A percentile compares a stretch with the other conserved stretches of the same genome.
These are phyloP conservation scores for Diaporthe vexans DNA, from an alignment of 2,329 filamentous ascomycete genomes.

Conservation along the genomic window DNA sequence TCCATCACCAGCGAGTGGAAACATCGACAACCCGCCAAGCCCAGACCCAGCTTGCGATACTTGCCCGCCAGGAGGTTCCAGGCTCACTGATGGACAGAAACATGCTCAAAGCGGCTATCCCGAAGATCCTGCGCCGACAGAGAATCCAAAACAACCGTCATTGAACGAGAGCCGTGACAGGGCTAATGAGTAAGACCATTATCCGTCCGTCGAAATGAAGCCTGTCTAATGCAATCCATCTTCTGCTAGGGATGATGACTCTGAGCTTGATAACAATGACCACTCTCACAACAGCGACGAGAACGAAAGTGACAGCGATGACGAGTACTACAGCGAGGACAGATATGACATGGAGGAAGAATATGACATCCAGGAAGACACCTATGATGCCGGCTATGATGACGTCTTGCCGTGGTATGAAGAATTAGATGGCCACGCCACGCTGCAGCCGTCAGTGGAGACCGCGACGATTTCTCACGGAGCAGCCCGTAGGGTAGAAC, in stretches of 20 bases:
- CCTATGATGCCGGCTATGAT: not conserved
- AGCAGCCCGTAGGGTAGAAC: too few relatives aligned
- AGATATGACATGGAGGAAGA: not conserved
- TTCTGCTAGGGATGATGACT: constrained; percentile 8
- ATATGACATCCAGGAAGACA: not conserved
- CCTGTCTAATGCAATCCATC: not conserved
- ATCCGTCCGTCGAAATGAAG: not conserved
- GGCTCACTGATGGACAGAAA: not conserved
- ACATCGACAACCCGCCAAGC: not conserved
- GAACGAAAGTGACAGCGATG: not conserved
- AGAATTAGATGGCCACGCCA: constrained; percentile 2
- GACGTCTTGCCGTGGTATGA: constrained; percentile 14
- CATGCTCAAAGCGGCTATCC: not conserved
- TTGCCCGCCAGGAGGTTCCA: not conserved
- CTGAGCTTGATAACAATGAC: not conserved
- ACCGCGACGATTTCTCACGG: not conserved
- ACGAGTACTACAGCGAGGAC: not conserved
- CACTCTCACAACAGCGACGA: not conserved
- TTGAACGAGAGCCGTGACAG: not conserved
- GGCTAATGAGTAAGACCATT: not conserved
- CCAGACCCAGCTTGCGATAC: not conserved
- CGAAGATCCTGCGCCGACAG: not conserved
- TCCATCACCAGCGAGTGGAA: not conserved
- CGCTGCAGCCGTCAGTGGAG: not conserved
- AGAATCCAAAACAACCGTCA: not conserved